Conservation (phyloP, 2,329 filamentous ascomycete genomes). For the Phialophora expanda region DNA sequence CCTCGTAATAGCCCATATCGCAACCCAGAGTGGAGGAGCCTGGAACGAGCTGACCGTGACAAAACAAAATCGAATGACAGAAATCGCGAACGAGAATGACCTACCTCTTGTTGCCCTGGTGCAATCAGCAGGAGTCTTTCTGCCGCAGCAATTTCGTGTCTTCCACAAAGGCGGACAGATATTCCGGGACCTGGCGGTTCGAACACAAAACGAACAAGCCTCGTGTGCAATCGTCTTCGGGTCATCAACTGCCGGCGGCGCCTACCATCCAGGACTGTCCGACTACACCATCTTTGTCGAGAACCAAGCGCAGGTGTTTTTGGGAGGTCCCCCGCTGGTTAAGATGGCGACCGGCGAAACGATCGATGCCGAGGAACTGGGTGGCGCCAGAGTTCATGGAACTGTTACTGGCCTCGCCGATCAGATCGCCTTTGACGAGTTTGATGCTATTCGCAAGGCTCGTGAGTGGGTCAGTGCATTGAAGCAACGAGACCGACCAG, state of each 20-base stretch:
- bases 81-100: conserved; percentile 49
- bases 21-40: conserved; percentile 51
- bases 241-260: conserved; percentile 52
- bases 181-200: conserved; percentile 50
- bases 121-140: conserved; percentile 51
- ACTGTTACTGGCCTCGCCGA: conserved; percentile 52
- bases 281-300: conserved; percentile 53
- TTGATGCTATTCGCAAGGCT: conserved; percentile 50
- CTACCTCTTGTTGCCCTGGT: conserved; percentile 49
- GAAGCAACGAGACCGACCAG: conserved; percentile 17
- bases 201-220: conserved; percentile 47
- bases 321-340: conserved; percentile 53
- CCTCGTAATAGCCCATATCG: conserved; percentile 51
- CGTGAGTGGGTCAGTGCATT: conserved; percentile 46
- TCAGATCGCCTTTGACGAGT: conserved; percentile 53
- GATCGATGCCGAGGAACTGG: conserved; percentile 50
- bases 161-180: conserved; percentile 53
- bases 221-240: conserved; percentile 55
- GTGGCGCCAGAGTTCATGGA: conserved; percentile 51
- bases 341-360: conserved; percentile 56
- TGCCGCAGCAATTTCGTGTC: conserved; percentile 54
- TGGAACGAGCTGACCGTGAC: conserved; percentile 50
- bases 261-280: conserved; percentile 51
- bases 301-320: conserved; percentile 53
- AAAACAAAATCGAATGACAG: conserved; percentile 48